Conservation (phyloP, 2,329 filamentous ascomycete genomes). For the Nothomitra cinnamomea region DNA sequence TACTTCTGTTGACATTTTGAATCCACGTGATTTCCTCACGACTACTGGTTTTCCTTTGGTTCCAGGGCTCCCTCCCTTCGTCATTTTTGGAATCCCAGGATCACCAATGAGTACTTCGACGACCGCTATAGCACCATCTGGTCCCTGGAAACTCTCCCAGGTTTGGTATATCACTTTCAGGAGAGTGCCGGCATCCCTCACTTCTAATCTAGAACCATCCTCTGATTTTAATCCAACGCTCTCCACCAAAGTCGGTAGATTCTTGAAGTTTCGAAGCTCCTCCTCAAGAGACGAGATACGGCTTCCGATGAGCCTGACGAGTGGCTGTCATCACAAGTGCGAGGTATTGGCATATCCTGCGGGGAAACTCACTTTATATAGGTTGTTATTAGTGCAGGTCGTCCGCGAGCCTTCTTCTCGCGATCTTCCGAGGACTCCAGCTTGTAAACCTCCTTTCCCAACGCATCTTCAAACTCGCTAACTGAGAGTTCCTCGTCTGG, state of each 20-base stretch:
- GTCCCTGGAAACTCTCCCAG: background rate
- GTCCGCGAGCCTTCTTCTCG: background rate
- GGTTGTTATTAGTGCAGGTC: background rate
- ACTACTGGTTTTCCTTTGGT: background rate
- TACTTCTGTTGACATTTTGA: background rate
- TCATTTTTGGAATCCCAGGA: background rate
- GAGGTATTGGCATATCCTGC: background rate
- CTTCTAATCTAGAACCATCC: too few relatives aligned
- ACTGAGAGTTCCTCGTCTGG: background rate
- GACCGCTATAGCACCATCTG: background rate
- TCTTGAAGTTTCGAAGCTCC: background rate
- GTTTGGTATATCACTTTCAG: background rate
- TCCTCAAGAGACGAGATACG: background rate
- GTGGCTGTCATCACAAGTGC: background rate
- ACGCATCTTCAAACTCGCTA: background rate
- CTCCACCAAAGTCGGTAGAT: background rate
- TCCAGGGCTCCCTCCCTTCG: background rate
- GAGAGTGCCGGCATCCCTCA: background rate
- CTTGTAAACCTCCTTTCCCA: background rate
- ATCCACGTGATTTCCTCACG: background rate
- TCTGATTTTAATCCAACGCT: background rate
- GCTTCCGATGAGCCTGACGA: background rate
- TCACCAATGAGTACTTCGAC: background rate
- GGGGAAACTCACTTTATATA: background rate
- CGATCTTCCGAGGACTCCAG: background rate